Base-by-base conservation (phyloP, 2,329 filamentous ascomycete genomes). In the Dothistroma pini region DNA sequence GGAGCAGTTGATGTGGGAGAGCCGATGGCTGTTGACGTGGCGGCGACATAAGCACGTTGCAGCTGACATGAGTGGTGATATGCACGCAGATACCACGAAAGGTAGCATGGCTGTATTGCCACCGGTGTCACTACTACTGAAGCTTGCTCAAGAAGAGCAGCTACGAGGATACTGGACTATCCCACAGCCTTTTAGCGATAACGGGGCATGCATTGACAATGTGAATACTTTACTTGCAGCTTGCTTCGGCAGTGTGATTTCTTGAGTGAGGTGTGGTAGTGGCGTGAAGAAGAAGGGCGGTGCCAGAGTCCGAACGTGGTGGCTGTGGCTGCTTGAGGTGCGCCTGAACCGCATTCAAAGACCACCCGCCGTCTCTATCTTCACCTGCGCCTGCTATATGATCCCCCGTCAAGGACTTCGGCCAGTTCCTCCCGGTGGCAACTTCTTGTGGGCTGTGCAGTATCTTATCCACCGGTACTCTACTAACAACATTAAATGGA, bases 1-100 rank as follows among this genome's bases (percentile, higher is more conserved):
- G 50, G 29, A 9, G 5, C 32, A 11, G 52, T 50, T 12, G 57
- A 64, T 31, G 9, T 12, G 6, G 38, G 21, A 3, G 54, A 63
- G 44, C 47, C 60, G 12, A 57, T 63, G 57, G 60, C 35, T 22
- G 38, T 60, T 19, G 57, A 63, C 44, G 49, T 56, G 38, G 60
- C 48, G 14, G 14, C 41, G n/a, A n/a, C 41, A 44, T 44, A 44
- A 19, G n/a, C 0, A 44, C 16, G 41, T 25, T 51, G 25, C 41
- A n/a, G 16, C 16, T 19, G 41, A 29, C 6, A 29, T 29, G 25
- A 29, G 25, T 29, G 25, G 25, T 29, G 25, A 29, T 29, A 29
- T 29, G 3, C 25, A 29, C 25, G 25, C 25, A 29, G 25, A 29
- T 29, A 29, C 25, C 41, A 44, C 14, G 41, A 44, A 44, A 19